phyloP scores from a whole-genome alignment of 169 alveolate genomes.

The Plasmodium gallinaceum region DNA sequence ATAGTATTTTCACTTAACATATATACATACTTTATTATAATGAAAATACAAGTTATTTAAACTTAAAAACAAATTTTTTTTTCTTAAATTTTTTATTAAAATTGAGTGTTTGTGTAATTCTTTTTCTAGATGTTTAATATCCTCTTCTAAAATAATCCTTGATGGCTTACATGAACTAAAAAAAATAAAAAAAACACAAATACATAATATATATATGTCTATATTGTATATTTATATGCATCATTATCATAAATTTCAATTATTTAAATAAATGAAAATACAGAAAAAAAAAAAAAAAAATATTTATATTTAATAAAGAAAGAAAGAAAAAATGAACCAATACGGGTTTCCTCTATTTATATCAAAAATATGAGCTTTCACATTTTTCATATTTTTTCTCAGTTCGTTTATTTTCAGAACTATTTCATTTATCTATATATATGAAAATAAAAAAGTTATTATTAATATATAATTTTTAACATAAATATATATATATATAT shows the following conservation, averaged over 20 bases:
- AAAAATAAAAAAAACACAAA: not conserved
- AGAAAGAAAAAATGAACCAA: slow-evolving; percentile 32
- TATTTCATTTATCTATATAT: slow-evolving; percentile 25
- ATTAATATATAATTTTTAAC: no score
- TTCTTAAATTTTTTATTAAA: slow-evolving; percentile 45
- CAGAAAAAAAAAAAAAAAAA: not conserved
- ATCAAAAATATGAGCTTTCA: slow-evolving; percentile 43
- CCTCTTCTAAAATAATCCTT: slow-evolving; percentile 39
- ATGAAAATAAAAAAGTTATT: not conserved
- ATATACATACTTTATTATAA: slow-evolving; percentile 22
- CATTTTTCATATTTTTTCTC: slow-evolving; percentile 45
- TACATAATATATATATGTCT: slow-evolving; percentile 3
- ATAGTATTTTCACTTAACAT: not conserved
- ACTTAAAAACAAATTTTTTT: slow-evolving; percentile 41
- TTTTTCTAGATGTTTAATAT: slow-evolving; percentile 57
- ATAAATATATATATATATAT: not conserved
- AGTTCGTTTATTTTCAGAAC: slow-evolving; percentile 41
- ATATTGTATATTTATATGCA: not conserved
- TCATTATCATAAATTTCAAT: no score
- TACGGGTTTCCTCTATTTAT: slow-evolving; percentile 32
- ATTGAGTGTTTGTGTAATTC: slow-evolving; percentile 55
- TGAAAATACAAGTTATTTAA: slow-evolving; percentile 15
- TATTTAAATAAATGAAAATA: not conserved
- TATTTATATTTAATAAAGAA: slow-evolving; percentile 2
- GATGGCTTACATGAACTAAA: slow-evolving; percentile 62